A percentile compares a stretch with the other conserved stretches of the same genome.
These are phyloP conservation scores for Sextonia rubra DNA, from an alignment of 164 flowering plant species.

Conservation along the genomic window DNA sequence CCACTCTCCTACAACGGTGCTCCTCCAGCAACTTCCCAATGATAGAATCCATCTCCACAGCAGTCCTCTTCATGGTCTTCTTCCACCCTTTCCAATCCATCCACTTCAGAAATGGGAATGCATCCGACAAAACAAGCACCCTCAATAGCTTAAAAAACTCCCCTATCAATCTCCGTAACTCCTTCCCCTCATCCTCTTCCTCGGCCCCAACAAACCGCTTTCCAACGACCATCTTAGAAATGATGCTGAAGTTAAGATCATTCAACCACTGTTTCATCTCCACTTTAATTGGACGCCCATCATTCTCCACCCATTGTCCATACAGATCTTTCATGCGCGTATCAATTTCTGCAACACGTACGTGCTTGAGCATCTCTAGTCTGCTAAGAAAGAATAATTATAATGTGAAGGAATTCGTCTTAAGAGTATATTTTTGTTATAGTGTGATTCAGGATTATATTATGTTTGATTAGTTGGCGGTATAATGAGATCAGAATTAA, in stretches of 20 bases:
- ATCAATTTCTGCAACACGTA: neutral
- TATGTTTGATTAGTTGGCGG: neutral
- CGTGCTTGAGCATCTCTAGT: constrained; percentile 6
- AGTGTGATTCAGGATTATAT: neutral
- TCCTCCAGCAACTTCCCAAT: neutral
- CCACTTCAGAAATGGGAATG: constrained; percentile 27
- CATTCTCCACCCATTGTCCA: neutral
- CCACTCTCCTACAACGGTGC: neutral
- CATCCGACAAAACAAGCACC: constrained; percentile 23
- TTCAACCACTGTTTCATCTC: neutral
- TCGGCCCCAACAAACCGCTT: neutral
- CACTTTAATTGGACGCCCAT: neutral
- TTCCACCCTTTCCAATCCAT: constrained; percentile 32
- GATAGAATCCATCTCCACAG: constrained; percentile 10
- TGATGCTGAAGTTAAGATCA: constrained; percentile 1
- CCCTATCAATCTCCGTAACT: neutral
- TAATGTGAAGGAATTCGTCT: no score
- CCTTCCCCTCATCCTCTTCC: neutral
- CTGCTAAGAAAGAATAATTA: neutral
- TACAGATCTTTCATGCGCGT: neutral
- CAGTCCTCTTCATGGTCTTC: constrained; percentile 11
- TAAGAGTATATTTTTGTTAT: no score
- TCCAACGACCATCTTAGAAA: neutral
- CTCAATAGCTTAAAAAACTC: constrained; percentile 17
- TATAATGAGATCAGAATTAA: no score